phyloP scores from a whole-genome alignment of 768 basidiomycete species.

The Holtermannia corniformis region DNA sequence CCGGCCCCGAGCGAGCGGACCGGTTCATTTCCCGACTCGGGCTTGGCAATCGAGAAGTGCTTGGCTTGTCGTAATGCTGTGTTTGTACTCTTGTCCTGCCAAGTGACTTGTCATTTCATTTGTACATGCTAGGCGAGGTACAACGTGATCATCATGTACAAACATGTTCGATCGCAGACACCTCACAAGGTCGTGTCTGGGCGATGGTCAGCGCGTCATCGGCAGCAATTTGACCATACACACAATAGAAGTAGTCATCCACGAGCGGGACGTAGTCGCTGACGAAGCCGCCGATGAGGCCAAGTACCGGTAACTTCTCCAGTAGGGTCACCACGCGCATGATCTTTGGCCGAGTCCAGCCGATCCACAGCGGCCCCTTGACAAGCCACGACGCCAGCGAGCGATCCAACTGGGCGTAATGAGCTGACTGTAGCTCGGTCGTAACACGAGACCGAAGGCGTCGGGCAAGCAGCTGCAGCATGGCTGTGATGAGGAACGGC shows the following conservation, averaged over 20 bases:
- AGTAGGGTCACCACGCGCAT: constrained; percentile 19
- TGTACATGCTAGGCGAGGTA: no score
- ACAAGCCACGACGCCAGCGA: constrained; percentile 76
- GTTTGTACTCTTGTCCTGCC: no score
- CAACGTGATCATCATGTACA: no score
- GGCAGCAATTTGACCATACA: no score
- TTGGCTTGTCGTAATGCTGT: no score
- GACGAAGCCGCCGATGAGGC: constrained; percentile 30
- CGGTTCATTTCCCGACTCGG: no score
- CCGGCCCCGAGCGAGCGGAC: no score
- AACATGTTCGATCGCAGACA: no score
- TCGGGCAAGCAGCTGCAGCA: constrained; percentile 64
- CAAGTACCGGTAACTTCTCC: constrained; percentile 26
- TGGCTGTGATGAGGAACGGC: constrained; percentile 57
- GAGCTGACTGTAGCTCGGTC: constrained; percentile 58
- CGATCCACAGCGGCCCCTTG: constrained; percentile 70
- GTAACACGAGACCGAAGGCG: constrained; percentile 61
- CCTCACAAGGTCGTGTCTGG: no score
- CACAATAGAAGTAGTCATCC: constrained; percentile 40
- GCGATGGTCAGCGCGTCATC: no score
- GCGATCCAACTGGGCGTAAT: constrained; percentile 72
- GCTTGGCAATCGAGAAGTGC: no score
- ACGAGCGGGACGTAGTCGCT: constrained; percentile 37
- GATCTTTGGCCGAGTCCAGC: constrained; percentile 34
- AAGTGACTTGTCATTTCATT: no score